A percentile compares a stretch with the other conserved stretches of the same genome.
Evolutionary conservation across 2,329 filamentous ascomycete genomes (phyloP).

Genomic region (Sporothrix luriei): DNA sequence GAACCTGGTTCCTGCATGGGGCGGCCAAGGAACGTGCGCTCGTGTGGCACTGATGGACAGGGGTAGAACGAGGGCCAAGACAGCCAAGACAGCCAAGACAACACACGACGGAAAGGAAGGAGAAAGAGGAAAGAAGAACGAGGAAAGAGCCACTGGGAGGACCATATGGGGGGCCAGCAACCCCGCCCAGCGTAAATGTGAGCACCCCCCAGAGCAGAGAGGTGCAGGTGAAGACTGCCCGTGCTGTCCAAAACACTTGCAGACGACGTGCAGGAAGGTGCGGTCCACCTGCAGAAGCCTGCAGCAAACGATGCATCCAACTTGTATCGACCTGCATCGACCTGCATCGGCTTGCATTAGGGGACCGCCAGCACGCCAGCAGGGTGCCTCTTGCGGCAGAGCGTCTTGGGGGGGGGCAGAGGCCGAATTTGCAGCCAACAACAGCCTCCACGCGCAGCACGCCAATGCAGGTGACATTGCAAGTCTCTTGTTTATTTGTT

Average conservation of each 20-base stretch:
- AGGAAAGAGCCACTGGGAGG: background rate
- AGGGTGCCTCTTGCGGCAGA: too few relatives aligned
- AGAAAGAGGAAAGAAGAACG: background rate
- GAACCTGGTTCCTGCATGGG: conserved; percentile 29
- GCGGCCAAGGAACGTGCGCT: background rate
- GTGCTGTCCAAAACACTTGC: conserved; percentile 14
- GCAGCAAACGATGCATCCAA: conserved; percentile 3
- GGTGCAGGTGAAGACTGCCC: background rate
- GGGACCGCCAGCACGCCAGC: background rate
- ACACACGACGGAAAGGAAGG: too few relatives aligned
- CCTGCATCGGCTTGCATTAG: conserved; percentile 8
- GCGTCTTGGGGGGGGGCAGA: too few relatives aligned
- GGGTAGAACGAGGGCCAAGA: background rate
- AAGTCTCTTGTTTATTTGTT: background rate
- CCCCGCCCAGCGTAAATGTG: conserved; percentile 23
- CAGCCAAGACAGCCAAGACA: too few relatives aligned
- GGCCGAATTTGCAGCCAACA: background rate
- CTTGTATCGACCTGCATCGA: background rate
- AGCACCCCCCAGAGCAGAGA: background rate
- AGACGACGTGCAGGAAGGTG: conserved; percentile 15
- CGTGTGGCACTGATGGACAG: background rate
- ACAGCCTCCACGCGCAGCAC: conserved; percentile 15
- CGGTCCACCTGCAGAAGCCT: background rate
- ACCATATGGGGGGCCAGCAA: background rate
- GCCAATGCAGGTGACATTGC: conserved; percentile 27